These are phyloP conservation scores for Scheffersomyces stipitis DNA, from an alignment of 805 yeast species.

Conservation along the genomic window DNA sequence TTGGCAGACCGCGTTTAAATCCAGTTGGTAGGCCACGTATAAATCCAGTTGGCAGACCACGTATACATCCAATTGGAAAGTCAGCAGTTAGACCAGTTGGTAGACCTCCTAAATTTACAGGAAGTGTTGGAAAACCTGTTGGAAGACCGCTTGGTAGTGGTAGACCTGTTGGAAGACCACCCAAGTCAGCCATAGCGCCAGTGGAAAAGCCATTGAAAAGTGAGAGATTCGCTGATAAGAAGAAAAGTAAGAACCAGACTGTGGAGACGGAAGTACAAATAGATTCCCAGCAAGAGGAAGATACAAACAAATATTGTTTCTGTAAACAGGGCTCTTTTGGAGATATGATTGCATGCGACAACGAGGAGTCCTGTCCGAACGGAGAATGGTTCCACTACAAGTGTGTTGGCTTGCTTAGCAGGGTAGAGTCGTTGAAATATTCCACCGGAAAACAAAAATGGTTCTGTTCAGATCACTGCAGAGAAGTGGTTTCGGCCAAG, in stretches of 20 bases:
- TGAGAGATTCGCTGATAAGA: conserved; percentile 1
- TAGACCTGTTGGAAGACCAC: no score
- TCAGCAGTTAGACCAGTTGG: no score
- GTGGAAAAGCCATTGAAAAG: not conserved
- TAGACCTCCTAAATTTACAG: no score
- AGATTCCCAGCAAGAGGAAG: conserved; percentile 5
- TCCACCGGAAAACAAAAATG: conserved; percentile 36
- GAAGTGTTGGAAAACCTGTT: no score
- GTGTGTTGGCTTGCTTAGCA: conserved; percentile 40
- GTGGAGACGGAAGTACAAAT: conserved; percentile 2
- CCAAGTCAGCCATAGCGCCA: no score
- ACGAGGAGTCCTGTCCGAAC: conserved; percentile 35
- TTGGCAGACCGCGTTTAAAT: no score
- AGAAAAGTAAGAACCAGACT: not conserved
- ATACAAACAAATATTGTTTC: conserved; percentile 19
- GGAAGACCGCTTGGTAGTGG: no score
- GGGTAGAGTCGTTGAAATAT: conserved; percentile 37
- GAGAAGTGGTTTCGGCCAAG: conserved; percentile 7
- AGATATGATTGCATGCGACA: conserved; percentile 31
- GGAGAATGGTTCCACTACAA: conserved; percentile 50
- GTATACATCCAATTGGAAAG: no score
- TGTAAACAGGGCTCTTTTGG: conserved; percentile 29
- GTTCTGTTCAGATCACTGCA: conserved; percentile 40
- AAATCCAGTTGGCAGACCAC: no score
- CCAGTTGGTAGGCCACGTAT: no score